A percentile compares a stretch with the other conserved stretches of the same genome.
Evolutionary conservation across 2,329 filamentous ascomycete genomes (phyloP).

Genomic region (Cryphonectria nitschkei): DNA sequence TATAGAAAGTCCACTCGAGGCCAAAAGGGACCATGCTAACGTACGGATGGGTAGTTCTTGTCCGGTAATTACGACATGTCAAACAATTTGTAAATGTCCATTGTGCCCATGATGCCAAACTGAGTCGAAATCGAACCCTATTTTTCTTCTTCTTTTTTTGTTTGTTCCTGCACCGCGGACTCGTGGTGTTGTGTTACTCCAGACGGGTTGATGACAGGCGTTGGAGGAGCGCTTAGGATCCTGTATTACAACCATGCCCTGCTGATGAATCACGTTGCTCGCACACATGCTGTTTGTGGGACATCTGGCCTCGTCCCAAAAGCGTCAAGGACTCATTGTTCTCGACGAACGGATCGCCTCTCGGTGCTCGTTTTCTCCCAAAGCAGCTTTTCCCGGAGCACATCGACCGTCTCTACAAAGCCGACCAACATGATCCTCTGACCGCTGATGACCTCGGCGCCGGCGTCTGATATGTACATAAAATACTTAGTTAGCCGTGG

Average conservation of each 20-base stretch:
- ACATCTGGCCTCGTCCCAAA: not conserved
- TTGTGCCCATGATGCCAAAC: not conserved
- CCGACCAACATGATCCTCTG: constrained; percentile 29
- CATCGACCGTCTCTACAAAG: constrained; percentile 28
- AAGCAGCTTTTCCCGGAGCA: constrained; percentile 23
- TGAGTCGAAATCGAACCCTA: not conserved
- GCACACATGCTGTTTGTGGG: not conserved
- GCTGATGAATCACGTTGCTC: not conserved
- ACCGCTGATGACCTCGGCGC: constrained; percentile 19
- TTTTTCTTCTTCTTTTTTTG: not conserved
- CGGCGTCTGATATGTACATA: constrained; percentile 15
- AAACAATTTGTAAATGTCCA: not conserved
- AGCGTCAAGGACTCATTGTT: not conserved
- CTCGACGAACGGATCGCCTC: not conserved
- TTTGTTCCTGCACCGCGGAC: not conserved
- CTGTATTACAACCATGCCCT: not conserved
- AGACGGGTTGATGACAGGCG: not conserved
- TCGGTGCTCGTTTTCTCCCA: constrained; percentile 19
- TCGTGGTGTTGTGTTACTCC: not conserved
- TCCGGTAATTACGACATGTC: not conserved
- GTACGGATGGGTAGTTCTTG: not conserved
- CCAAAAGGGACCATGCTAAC: not conserved
- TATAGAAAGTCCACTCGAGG: not conserved
- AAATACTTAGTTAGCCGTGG: not conserved
- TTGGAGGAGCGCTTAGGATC: not conserved